Conservation (phyloP, 2,329 filamentous ascomycete species). For the Diplodia scrobiculata region DNA sequence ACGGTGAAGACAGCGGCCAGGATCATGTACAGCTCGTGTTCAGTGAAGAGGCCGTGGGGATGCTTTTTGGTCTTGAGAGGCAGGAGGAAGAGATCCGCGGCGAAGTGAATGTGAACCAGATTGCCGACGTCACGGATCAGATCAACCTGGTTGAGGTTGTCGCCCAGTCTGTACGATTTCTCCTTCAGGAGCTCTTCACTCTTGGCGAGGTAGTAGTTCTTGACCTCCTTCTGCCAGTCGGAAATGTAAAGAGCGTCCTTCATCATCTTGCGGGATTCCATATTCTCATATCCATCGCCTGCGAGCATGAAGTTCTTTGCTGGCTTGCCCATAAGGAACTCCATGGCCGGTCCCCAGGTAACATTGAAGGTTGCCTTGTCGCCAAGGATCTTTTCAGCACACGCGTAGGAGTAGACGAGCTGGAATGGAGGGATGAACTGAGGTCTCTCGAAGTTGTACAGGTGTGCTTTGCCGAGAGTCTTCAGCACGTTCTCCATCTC, state of each 20-base stretch:
- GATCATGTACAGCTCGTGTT: slow-evolving; percentile 57
- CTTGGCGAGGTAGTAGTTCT: slow-evolving; percentile 66
- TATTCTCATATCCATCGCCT: slow-evolving; percentile 41
- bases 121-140: slow-evolving; percentile 64
- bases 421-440: slow-evolving; percentile 48
- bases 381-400: slow-evolving; percentile 63
- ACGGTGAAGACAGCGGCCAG: slow-evolving; percentile 57
- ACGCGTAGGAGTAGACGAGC: slow-evolving; percentile 63
- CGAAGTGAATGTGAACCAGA: slow-evolving; percentile 58
- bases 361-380: slow-evolving; percentile 64
- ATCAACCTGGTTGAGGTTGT: slow-evolving; percentile 65
- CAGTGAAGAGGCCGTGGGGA: slow-evolving; percentile 56
- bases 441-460: slow-evolving; percentile 71
- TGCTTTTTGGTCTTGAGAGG: slow-evolving; percentile 58
- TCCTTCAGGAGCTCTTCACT: slow-evolving; percentile 64
- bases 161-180: slow-evolving; percentile 66
- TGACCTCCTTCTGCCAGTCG: slow-evolving; percentile 65
- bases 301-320: slow-evolving; percentile 60
- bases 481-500: slow-evolving; percentile 74
- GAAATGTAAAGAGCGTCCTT: slow-evolving; percentile 61
- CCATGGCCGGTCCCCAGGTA: slow-evolving; percentile 65
- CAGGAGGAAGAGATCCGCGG: slow-evolving; percentile 57
- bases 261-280: slow-evolving; percentile 41
- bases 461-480: slow-evolving; percentile 64
- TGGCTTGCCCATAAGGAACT: slow-evolving; percentile 62